Evolutionary conservation across 2,329 filamentous ascomycete genomes (phyloP).

Genomic region (Aspergillus luchuensis): DNA sequence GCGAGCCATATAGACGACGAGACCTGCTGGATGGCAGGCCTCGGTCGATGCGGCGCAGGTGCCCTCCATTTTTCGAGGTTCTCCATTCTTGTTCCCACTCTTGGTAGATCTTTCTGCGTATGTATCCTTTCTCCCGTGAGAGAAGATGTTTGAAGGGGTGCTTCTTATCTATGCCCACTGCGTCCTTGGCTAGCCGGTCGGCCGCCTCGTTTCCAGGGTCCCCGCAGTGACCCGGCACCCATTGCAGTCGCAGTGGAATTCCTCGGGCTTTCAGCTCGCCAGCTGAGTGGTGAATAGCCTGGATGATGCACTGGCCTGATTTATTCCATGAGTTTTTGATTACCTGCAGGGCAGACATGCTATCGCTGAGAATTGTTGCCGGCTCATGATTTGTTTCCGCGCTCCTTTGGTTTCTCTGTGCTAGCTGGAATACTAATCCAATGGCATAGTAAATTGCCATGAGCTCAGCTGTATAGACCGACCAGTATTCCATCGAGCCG

Average conservation of each 20-base stretch:
- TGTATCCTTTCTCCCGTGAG: no score
- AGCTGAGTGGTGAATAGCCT: conserved; percentile 20
- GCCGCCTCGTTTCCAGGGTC: not conserved
- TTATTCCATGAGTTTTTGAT: conserved; percentile 21
- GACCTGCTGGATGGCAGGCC: no score
- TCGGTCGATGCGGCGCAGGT: rapidly evolving
- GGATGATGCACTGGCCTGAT: conserved; percentile 21
- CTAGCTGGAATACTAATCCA: conserved; percentile 4
- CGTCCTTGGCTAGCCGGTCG: no score
- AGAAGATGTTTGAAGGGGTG: no score
- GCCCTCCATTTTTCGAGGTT: rapidly evolving
- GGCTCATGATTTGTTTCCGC: not conserved
- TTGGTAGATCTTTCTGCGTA: no score
- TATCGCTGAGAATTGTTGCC: conserved; percentile 22
- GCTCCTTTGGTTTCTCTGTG: no score
- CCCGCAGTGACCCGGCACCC: conserved; percentile 6
- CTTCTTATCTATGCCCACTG: no score
- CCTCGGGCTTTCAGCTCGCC: conserved; percentile 11
- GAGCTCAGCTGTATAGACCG: conserved; percentile 16
- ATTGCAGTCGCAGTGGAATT: conserved; percentile 17
- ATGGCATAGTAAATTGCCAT: conserved; percentile 19
- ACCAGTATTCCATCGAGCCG: conserved; percentile 16
- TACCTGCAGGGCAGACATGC: conserved; percentile 21
- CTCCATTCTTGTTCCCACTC: no score
- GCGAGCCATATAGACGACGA: no score